Conservation (phyloP, 768 basidiomycete genomes). For the Suillus decipiens region DNA sequence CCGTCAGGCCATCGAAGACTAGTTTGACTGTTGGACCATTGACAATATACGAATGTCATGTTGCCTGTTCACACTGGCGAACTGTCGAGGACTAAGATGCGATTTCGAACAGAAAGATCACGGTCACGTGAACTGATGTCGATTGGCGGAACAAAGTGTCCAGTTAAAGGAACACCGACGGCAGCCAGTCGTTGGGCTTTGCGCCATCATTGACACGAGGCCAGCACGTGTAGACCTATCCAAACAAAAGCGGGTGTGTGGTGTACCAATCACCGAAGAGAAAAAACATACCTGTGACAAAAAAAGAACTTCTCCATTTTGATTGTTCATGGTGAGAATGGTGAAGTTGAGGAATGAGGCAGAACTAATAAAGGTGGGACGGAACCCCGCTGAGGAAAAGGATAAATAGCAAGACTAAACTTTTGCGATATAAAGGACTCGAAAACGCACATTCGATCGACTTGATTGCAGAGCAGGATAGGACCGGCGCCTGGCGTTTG, state of each 20-base stretch:
- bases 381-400: background rate
- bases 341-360: background rate
- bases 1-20: background rate
- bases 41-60: background rate
- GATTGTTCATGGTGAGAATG: background rate
- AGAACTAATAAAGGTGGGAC: background rate
- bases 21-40: background rate
- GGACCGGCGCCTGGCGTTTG: background rate
- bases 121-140: background rate
- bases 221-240: background rate
- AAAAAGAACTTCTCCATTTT: background rate
- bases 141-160: background rate
- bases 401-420: background rate
- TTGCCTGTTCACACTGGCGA: background rate
- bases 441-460: background rate
- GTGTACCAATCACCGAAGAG: background rate
- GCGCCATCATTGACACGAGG: background rate
- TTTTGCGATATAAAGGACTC: background rate
- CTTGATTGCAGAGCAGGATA: background rate
- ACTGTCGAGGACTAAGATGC: background rate
- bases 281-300: conserved; percentile 1
- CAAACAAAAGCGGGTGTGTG: background rate
- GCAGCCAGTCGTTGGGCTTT: background rate
- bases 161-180: background rate
- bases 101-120: background rate